phyloP scores from a whole-genome alignment of 176 grass and related monocot genomes.

The Ampelocalamus luodianensis region DNA sequence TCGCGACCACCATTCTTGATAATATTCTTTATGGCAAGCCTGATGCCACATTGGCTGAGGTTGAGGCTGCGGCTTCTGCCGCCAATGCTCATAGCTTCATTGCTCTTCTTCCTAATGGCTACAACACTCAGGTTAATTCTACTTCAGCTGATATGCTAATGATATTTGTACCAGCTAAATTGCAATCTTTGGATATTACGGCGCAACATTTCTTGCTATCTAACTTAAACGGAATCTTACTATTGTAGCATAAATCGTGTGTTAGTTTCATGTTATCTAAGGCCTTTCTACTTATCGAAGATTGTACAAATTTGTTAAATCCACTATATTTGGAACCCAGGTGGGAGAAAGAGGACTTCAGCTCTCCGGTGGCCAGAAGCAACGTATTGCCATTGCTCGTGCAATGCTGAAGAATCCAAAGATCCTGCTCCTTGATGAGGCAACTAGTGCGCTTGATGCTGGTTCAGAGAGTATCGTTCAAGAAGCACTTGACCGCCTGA shows the following conservation, averaged over 20 bases:
- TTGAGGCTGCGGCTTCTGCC: constrained; percentile 72
- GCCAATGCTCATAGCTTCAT: constrained; percentile 94
- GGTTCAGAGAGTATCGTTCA: constrained; percentile 82
- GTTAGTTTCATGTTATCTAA: too few relatives aligned
- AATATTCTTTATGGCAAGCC: constrained; percentile 83
- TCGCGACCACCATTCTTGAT: constrained; percentile 83
- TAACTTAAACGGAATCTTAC: not conserved
- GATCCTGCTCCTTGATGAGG: constrained; percentile 78
- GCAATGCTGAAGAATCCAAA: constrained; percentile 87
- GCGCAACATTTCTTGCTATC: not conserved
- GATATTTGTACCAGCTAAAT: not conserved
- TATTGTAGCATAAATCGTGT: too few relatives aligned
- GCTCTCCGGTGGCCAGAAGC: constrained; percentile 84
- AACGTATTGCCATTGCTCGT: constrained; percentile 81
- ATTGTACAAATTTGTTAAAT: not conserved
- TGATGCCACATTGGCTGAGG: constrained; percentile 72
- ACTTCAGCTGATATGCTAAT: not conserved
- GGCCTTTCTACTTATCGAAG: too few relatives aligned
- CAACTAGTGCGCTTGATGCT: constrained; percentile 78
- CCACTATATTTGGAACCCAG: constrained; percentile 28
- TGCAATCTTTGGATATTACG: not conserved
- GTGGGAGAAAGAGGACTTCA: constrained; percentile 77
- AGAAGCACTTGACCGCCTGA: constrained; percentile 77
- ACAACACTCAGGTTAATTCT: constrained; percentile 75
- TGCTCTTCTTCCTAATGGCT: constrained; percentile 77